Percentiles rank a stretch among this genome's conserved stretches.
Evolutionary conservation across 2,329 filamentous ascomycete species (phyloP).

Genomic region (Dothidotthia symphoricarpi): DNA sequence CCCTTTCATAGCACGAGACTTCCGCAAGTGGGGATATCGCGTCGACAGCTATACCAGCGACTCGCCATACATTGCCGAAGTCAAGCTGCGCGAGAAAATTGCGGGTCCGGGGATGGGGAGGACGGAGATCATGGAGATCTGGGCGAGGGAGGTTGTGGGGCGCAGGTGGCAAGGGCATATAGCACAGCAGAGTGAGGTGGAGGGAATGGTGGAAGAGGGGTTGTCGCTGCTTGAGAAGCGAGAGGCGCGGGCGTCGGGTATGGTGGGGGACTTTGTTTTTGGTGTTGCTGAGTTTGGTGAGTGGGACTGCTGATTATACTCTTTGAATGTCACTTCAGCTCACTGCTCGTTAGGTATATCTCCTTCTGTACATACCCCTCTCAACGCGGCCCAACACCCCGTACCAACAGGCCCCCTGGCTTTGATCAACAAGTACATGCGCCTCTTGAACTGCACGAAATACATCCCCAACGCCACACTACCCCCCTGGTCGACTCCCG

Average conservation of each 20-base stretch:
- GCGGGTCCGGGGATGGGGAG: slow-evolving; percentile 5
- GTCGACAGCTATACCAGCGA: slow-evolving; percentile 11
- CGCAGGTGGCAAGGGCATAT: slow-evolving; percentile 8
- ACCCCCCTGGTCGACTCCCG: slow-evolving; percentile 11
- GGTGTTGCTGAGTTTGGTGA: slow-evolving; percentile 5
- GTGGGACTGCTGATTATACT: slow-evolving; percentile 2
- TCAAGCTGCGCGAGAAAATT: slow-evolving; percentile 9
- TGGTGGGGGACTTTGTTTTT: slow-evolving; percentile 13
- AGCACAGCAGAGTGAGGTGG: too few relatives aligned
- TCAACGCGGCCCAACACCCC: too few relatives aligned
- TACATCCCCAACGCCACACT: slow-evolving; percentile 8
- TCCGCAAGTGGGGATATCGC: slow-evolving; percentile 13
- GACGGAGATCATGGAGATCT: slow-evolving; percentile 17
- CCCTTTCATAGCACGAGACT: slow-evolving; percentile 19
- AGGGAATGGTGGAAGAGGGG: too few relatives aligned
- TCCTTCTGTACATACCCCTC: neutral
- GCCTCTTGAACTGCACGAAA: slow-evolving; percentile 6
- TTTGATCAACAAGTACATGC: slow-evolving; percentile 10
- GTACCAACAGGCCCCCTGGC: slow-evolving; percentile 2
- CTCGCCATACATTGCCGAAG: slow-evolving; percentile 15
- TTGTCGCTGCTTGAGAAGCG: neutral
- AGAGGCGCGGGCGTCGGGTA: slow-evolving; percentile 4
- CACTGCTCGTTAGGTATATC: too few relatives aligned
- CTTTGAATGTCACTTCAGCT: neutral
- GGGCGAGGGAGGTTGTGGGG: slow-evolving; percentile 13